Conservation (phyloP, 495 filamentous ascomycete genomes). For the Hypoxylon cercidicola region DNA sequence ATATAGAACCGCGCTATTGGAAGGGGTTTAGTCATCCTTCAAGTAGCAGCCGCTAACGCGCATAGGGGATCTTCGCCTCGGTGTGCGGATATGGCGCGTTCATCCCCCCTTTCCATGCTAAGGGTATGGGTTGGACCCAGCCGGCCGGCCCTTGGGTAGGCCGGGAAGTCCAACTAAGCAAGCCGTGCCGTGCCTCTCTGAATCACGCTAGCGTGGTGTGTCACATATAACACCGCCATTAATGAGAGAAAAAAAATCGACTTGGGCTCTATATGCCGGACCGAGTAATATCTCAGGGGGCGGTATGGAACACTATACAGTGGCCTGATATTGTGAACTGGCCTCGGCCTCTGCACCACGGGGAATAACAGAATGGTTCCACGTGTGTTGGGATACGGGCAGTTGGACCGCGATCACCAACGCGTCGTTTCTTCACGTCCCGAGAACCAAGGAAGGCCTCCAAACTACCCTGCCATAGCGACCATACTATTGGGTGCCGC, state of each 20-base stretch:
- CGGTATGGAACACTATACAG: not conserved
- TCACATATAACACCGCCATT: conserved; percentile 2
- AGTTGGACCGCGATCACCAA: conserved; percentile 10
- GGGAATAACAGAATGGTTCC: conserved; percentile 5
- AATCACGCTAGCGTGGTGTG: not conserved
- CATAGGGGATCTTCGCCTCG: conserved; percentile 22
- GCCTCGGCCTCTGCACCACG: conserved; percentile 1
- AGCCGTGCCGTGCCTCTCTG: not conserved
- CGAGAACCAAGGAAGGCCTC: conserved; percentile 15
- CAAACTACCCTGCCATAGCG: conserved; percentile 11
- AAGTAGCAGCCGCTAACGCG: conserved; percentile 16
- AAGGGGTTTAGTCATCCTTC: conserved; percentile 3
- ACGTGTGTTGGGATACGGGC: conserved; percentile 21
- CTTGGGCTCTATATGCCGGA: conserved; percentile 1
- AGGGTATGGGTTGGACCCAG: no score
- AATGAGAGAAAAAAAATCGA: not conserved
- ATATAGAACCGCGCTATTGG: not conserved
- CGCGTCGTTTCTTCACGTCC: conserved; percentile 18
- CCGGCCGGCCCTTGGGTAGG: no score
- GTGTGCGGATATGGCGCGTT: conserved; percentile 18
- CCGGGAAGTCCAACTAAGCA: no score
- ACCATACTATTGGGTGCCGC: conserved; percentile 27
- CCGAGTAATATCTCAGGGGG: not conserved
- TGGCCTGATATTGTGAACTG: conserved; percentile 3
- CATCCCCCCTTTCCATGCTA: conserved; percentile 9